A percentile compares a stretch with the other conserved stretches of the same genome.
Conservation (phyloP, 2,329 filamentous ascomycete genomes). For the Cytospora mali region DNA sequence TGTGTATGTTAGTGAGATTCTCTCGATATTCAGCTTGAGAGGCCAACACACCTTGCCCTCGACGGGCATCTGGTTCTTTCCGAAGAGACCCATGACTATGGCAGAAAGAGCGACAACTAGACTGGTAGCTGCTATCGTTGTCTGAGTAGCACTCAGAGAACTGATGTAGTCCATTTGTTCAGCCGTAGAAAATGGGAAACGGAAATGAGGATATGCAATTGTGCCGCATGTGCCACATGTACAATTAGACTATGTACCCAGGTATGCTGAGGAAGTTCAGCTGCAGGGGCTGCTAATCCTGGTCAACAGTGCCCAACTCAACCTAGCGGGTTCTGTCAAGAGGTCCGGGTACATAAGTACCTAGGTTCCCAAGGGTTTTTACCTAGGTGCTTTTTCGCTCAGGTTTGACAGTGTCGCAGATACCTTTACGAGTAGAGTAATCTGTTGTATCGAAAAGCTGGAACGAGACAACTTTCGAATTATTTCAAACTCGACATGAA, state of each 20-base stretch:
- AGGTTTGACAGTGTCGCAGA: too few species aligned
- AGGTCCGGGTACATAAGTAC: too few species aligned
- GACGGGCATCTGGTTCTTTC: conserved; percentile 78
- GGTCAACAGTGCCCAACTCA: neutral
- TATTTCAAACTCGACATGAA: too few species aligned
- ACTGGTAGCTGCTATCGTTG: conserved; percentile 35
- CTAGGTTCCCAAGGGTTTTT: too few species aligned
- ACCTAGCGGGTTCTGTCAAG: neutral
- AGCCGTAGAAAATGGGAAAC: conserved; percentile 1
- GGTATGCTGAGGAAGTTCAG: too few species aligned
- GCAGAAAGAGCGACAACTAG: conserved; percentile 41
- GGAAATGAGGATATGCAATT: neutral
- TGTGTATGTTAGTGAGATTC: conserved; percentile 6
- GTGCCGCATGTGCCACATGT: neutral
- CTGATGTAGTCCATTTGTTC: conserved; percentile 31
- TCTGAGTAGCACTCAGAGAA: conserved; percentile 28
- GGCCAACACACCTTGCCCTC: conserved; percentile 71
- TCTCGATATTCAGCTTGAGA: neutral
- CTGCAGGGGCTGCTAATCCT: neutral
- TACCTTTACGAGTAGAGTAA: too few species aligned
- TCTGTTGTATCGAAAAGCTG: too few species aligned
- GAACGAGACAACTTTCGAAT: too few species aligned
- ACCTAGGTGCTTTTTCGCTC: too few species aligned
- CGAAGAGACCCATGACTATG: conserved; percentile 67
- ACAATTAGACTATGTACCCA: too few species aligned